Evolutionary conservation across 2,329 filamentous ascomycete species (phyloP).

Genomic region (Penicillium janthinellum): DNA sequence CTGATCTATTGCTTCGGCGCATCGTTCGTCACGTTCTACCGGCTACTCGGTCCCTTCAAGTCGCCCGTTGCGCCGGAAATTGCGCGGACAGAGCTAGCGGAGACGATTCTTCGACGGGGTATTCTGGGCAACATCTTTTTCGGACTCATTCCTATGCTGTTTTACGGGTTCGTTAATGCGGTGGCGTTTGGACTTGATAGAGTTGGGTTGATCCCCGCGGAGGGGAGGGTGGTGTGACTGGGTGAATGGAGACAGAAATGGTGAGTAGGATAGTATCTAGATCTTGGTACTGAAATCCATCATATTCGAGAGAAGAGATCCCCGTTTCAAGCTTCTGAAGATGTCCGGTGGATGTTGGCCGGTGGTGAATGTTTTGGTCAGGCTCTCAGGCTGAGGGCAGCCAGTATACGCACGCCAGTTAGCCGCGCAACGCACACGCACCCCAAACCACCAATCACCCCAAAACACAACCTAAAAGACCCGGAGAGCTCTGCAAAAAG

Average conservation of each 20-base stretch:
- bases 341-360: neutral
- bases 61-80: constrained; percentile 16
- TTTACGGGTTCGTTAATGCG: constrained; percentile 17
- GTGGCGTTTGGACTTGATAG: constrained; percentile 11
- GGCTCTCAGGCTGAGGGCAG: too few species aligned
- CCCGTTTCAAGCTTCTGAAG: too few species aligned
- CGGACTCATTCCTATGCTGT: constrained; percentile 13
- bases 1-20: constrained; percentile 17
- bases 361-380: too few species aligned
- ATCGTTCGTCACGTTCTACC: constrained; percentile 17
- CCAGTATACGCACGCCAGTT: neutral
- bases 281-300: neutral
- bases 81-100: constrained; percentile 13
- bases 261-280: too few species aligned
- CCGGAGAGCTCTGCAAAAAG: neutral
- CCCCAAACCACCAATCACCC: neutral
- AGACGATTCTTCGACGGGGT: constrained; percentile 15
- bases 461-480: neutral
- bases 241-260: neutral
- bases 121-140: constrained; percentile 14
- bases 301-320: neutral
- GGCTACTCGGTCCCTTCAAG: constrained; percentile 15
- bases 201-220: constrained; percentile 8
- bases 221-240: neutral
- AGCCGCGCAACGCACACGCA: neutral